A percentile compares a stretch with the other conserved stretches of the same genome.
Evolutionary conservation across 441 rosid species (phyloP).

Genomic region (Aquilaria agallochum): DNA sequence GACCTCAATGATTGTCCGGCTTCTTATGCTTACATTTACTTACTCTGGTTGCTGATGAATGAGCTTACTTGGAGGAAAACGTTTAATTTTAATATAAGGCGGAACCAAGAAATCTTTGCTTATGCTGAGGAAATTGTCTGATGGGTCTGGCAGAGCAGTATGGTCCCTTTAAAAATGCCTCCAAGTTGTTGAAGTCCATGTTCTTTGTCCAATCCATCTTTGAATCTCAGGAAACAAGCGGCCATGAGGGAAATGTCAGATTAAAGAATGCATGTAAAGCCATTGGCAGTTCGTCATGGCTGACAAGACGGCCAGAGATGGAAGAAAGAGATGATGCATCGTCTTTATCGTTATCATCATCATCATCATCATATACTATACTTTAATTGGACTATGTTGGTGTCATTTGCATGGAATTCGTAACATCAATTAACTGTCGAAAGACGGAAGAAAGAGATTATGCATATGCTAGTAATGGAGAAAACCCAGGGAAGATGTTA

Average conservation of each 20-base stretch:
- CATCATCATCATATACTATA: too few relatives aligned
- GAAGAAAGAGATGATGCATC: not conserved
- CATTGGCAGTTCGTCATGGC: slow-evolving; percentile 1
- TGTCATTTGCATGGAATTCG: too few relatives aligned
- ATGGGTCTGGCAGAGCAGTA: slow-evolving; percentile 14
- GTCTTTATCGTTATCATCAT: too few relatives aligned
- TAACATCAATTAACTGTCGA: too few relatives aligned
- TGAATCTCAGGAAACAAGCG: slow-evolving; percentile 16
- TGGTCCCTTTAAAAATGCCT: slow-evolving; percentile 9
- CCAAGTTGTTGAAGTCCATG: slow-evolving; percentile 11
- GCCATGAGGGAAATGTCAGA: slow-evolving; percentile 10
- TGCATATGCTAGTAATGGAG: slow-evolving; percentile 4
- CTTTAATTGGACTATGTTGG: too few relatives aligned
- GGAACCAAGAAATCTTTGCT: slow-evolving; percentile 6
- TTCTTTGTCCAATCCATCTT: slow-evolving; percentile 14
- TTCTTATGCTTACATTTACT: not conserved
- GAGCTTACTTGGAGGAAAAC: slow-evolving; percentile 8
- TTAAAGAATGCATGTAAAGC: slow-evolving; percentile 8
- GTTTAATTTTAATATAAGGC: slow-evolving; percentile 7
- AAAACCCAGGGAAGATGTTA: slow-evolving; percentile 10
- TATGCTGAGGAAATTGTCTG: slow-evolving; percentile 11
- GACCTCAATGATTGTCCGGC: not conserved
- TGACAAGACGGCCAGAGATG: slow-evolving; percentile 17
- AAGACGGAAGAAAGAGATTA: not conserved
- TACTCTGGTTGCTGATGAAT: slow-evolving; percentile 18